Evolutionary conservation across 768 basidiomycete genomes (phyloP), one percentile per base, ranked within the genome.

Genomic region (Filobasidium floriforme): DNA sequence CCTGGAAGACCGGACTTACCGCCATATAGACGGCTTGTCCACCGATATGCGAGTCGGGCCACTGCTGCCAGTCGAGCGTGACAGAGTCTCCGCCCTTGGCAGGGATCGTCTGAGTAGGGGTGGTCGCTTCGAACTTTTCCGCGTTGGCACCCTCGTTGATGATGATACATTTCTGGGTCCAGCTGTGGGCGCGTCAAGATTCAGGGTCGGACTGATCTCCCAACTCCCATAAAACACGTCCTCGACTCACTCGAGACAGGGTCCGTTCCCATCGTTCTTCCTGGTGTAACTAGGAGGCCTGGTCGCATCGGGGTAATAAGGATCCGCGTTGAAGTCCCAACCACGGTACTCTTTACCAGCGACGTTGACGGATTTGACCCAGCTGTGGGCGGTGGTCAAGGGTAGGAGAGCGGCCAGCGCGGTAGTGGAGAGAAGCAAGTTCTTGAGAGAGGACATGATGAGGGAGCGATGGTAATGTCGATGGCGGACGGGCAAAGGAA

Each of bases 61-160:
- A 57, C 14, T 57, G 24, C 7, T 32, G 24, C 54, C 54, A 57
- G 26, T 24, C 29, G 54, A 57, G 24, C 12, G 54, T 57, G 54
- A 57, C 54, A 5, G 22, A 24, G 14, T 57, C 54, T 15, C 54
- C 54, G 6, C 22, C 54, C 24, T 57, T 57, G 22, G 29, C 54
- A 28, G 54, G 54, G 54, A 57, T 57, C 22, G 24, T 57, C 22
- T 32, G 12, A 1, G 54, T 57, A 15, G 54, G 54, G 7, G 24
- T 26, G 29, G 22, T 32, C 22, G 22, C 15, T 24, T 57, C 54
- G 24, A 57, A 26, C 54, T 57, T 57, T 32, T 57, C 54, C 2
- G 54, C 54, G 54, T 57, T 57, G 54, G 54, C 54, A 24, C 54
- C 54, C 15, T 57, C 54, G 54, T 26, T 26, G 54, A 57, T 26